Base-by-base conservation (phyloP, 257 asterid genomes). In the Jaltomata sinuosa region DNA sequence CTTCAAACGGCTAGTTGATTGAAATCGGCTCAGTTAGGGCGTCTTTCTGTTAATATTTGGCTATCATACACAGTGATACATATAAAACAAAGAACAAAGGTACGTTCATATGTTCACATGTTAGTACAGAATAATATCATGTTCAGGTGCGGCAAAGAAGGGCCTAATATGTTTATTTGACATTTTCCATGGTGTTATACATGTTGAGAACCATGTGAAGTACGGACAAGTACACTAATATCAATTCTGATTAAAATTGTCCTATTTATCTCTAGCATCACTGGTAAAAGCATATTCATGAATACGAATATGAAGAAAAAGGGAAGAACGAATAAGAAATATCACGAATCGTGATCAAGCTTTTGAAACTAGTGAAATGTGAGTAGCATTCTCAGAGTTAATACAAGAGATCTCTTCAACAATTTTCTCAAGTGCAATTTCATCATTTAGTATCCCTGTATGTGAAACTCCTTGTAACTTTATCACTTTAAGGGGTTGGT, bases 401-500 rank as follows among this genome's bases (percentile, higher is more conserved):
- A 96, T 83, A 36, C 55, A 79, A 71, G 80, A 87, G 84, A 96
- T 85, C 77, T 92, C 92, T 65, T 57, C 89, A 47, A 87, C n/a
- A 18, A 94, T 83, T 19, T 49, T 40, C 49, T 32, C 83, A 45
- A 94, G 91, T 18, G 99, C 92, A 68, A 1, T 40, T 11, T 85
- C 87, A 86, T 92, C 93, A 29, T 64, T 89, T 61, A 96, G 79
- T 57, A 94, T 22, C 4, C 83, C 76, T 1, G 93, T 81, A 78
- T 96, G 98, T 78, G 97, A 90, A 86, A 92, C 93, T 27, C 96
- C 97, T 19, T 79, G 88, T 49, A 94, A 21, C 85, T 88, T 89
- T 31, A 92, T 67, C 87, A 94, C 89, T 83, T 93, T 90, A 16
- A 92, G 78, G 7, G 91, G 57, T 22, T 90, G 90, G 49, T 88